Percentiles rank a stretch among this genome's conserved stretches.
phyloP scores from a whole-genome alignment of 169 alveolate genomes.

The Cryptosporidium tyzzeri region DNA sequence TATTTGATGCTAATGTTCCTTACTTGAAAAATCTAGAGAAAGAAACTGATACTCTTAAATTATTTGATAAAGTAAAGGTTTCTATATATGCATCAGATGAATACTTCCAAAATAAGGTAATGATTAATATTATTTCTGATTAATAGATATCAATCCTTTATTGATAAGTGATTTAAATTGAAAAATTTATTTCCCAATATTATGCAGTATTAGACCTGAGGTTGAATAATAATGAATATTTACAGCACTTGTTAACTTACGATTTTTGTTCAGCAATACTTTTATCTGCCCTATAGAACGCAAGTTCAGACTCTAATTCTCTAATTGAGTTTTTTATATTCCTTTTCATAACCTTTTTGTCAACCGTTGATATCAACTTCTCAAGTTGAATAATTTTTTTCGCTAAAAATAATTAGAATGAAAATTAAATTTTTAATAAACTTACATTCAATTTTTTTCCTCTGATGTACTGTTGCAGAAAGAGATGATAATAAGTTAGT shows the following conservation, averaged over 20 bases:
- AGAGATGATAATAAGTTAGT: slow-evolving; percentile 56
- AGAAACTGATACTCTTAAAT: slow-evolving; percentile 62
- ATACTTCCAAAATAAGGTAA: slow-evolving; percentile 80
- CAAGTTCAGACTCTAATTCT: slow-evolving; percentile 59
- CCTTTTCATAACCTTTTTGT: slow-evolving; percentile 39
- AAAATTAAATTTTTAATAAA: background rate
- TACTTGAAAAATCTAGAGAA: slow-evolving; percentile 20
- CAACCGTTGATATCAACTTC: slow-evolving; percentile 43
- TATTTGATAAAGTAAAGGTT: slow-evolving; percentile 80
- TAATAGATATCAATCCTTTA: background rate
- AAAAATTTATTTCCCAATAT: background rate
- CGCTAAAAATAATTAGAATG: slow-evolving; percentile 1
- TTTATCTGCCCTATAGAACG: slow-evolving; percentile 57
- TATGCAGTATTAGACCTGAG: slow-evolving; percentile 66
- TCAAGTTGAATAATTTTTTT: slow-evolving; percentile 57
- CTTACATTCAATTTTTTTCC: slow-evolving; percentile 67
- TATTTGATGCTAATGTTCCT: slow-evolving; percentile 71
- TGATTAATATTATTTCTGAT: slow-evolving; percentile 74
- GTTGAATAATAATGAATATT: background rate
- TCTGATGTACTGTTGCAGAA: slow-evolving; percentile 74
- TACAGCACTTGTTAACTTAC: slow-evolving; percentile 25
- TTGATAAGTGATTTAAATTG: background rate
- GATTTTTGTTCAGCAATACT: slow-evolving; percentile 73
- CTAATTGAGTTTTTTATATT: slow-evolving; percentile 53
- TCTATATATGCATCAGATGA: slow-evolving; percentile 78